Percentiles rank a stretch among this genome's conserved stretches.
phyloP scores from a whole-genome alignment of 352 stramenopile species.

The Plasmopara viticola region DNA sequence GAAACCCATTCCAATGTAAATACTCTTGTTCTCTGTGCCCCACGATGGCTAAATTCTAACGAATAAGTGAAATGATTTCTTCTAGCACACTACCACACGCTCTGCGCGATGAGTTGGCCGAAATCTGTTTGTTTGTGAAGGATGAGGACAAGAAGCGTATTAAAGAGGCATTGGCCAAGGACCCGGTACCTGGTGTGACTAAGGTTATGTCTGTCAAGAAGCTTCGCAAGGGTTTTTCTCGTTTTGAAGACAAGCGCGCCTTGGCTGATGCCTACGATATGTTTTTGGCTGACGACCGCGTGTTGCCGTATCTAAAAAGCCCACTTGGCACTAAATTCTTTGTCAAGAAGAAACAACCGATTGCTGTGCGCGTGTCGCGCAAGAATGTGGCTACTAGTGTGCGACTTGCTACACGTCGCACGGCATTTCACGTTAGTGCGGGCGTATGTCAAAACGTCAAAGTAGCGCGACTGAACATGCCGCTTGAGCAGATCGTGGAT shows the following conservation, averaged over 20 bases:
- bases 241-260: conserved; percentile 68
- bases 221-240: conserved; percentile 70
- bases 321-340: conserved; percentile 70
- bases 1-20: conserved; percentile 71
- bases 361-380: conserved; percentile 67
- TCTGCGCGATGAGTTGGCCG: conserved; percentile 42
- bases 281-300: conserved; percentile 74
- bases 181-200: conserved; percentile 49
- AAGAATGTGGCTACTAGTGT: conserved; percentile 48
- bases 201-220: conserved; percentile 83
- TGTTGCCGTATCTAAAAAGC: conserved; percentile 66
- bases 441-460: conserved; percentile 89
- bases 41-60: not conserved
- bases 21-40: not conserved
- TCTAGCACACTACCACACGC: conserved; percentile 52
- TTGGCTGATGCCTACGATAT: conserved; percentile 67
- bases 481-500: conserved; percentile 57
- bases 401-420: conserved; percentile 48
- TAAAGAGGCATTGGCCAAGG: conserved; percentile 53
- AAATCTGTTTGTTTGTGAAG: conserved; percentile 81
- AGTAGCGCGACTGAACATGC: conserved; percentile 64
- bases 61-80: conserved; percentile 4
- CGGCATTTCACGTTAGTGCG: conserved; percentile 76
- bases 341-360: conserved; percentile 71
- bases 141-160: conserved; percentile 81